Evolutionary conservation across 805 yeast genomes (phyloP), one percentile per base, ranked within the genome.

Genomic region (Lipomyces japonicus): DNA sequence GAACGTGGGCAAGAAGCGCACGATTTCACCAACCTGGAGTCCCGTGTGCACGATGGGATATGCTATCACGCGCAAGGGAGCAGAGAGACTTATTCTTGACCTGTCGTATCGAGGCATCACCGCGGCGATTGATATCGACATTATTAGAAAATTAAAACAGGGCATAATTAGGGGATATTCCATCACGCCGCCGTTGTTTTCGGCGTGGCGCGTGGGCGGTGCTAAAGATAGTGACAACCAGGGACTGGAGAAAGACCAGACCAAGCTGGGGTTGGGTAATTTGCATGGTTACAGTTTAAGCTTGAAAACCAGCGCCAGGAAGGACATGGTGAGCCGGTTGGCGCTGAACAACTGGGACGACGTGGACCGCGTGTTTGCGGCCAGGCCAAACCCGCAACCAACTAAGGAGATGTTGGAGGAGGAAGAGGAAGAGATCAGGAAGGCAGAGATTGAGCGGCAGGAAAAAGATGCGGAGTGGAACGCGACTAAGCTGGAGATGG

Each of bases 41-140:
- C 53, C 53, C 3, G 48, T 46, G 30, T 50, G 53, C 31, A 50
- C 53, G 7, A 50, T 50, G 53, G 53, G 50, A n/a, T 50, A 50
- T 36, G 55, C 55, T 3, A 21, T 51, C 26, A 47, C 55, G 16
- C 47, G 47, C 35, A 38, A 34, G 9, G 55, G 55, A 6, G 55
- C 55, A 18, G 48, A 51, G 39, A 37, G 55, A 5, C 36, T 51
- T 25, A 47, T 51, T 31, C 31, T 47, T 37, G 45, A 46, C 12
- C 44, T 47, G 37, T 47, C 51, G 32, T 51, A 51, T 43, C 21
- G 38, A 3, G 46, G 48, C 18, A 39, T 51, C 28, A 42, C 39
- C 23, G 52, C 35, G 9, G 48, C 51, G 1, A 45, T 51, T 24
- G 55, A 51, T 32, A 42, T 30, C 23, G 51, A 46, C 26, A 51